A percentile compares a stretch with the other conserved stretches of the same genome.
These are phyloP conservation scores for Populus simonii DNA, from an alignment of 345 rosid species.

Conservation along the genomic window DNA sequence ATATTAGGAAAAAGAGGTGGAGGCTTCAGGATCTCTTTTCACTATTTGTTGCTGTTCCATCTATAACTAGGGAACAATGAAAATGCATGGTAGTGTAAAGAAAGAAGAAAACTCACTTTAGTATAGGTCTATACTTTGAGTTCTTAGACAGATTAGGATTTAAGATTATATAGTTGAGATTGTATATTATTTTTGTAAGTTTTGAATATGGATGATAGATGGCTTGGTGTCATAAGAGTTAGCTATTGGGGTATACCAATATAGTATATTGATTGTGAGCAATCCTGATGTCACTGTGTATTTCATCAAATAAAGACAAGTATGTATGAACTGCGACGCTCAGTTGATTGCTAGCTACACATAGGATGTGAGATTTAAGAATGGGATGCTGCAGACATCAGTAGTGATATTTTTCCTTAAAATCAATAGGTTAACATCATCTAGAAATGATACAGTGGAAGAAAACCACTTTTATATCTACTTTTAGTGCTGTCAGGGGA, in stretches of 20 bases:
- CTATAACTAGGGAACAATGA: conserved; percentile 19
- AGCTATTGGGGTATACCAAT: conserved; percentile 38
- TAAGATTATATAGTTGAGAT: conserved; percentile 48
- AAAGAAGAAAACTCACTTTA: conserved; percentile 33
- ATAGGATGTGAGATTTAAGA: too few relatives aligned
- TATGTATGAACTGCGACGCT: too few relatives aligned
- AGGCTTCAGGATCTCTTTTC: conserved; percentile 15
- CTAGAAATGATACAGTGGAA: too few relatives aligned
- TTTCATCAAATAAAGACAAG: conserved; percentile 13
- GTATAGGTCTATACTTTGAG: conserved; percentile 68
- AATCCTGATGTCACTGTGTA: conserved; percentile 14
- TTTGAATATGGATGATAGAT: conserved; percentile 54
- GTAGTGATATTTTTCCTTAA: too few relatives aligned
- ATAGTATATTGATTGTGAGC: conserved; percentile 32
- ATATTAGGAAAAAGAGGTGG: neutral
- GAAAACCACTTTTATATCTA: too few relatives aligned
- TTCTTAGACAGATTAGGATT: conserved; percentile 57
- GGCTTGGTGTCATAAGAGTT: conserved; percentile 38
- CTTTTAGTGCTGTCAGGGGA: too few relatives aligned
- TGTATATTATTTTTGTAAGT: conserved; percentile 87
- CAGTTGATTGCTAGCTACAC: too few relatives aligned
- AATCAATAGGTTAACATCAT: too few relatives aligned
- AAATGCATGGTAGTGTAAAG: conserved; percentile 48
- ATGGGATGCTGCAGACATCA: too few relatives aligned
- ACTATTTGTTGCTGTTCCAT: conserved; percentile 34